These are phyloP conservation scores for Geranomyces michiganensis DNA, from an alignment of 192 early-diverging fungal genomes.

Conservation along the genomic window DNA sequence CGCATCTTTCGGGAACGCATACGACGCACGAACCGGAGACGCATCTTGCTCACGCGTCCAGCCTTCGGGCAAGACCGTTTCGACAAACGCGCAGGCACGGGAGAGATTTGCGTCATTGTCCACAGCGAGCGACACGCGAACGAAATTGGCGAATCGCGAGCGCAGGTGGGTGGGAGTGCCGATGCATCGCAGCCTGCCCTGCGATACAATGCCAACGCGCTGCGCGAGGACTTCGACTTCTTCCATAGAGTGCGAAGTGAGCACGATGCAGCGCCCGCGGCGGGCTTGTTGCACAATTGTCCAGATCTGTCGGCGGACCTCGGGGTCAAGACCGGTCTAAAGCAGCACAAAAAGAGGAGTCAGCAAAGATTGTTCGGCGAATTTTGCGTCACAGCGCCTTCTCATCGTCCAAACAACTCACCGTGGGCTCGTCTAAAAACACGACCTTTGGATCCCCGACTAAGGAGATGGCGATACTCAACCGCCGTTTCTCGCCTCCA, in stretches of 20 bases:
- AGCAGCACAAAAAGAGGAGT: no score
- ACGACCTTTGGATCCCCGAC: slow-evolving; percentile 64
- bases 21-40: slow-evolving; percentile 53
- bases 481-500: slow-evolving; percentile 75
- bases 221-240: slow-evolving; percentile 78
- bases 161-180: slow-evolving; percentile 67
- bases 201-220: slow-evolving; percentile 77
- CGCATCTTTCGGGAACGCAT: slow-evolving; percentile 63
- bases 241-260: slow-evolving; percentile 78
- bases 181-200: slow-evolving; percentile 70
- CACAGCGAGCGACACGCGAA: slow-evolving; percentile 12
- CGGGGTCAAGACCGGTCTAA: slow-evolving; percentile 70
- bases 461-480: slow-evolving; percentile 54
- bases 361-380: no score
- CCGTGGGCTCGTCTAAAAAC: slow-evolving; percentile 80
- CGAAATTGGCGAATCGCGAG: slow-evolving; percentile 54
- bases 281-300: slow-evolving; percentile 65
- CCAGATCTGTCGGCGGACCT: slow-evolving; percentile 77
- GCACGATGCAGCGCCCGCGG: slow-evolving; percentile 62
- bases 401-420: no score
- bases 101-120: neutral
- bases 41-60: slow-evolving; percentile 45
- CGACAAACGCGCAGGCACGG: slow-evolving; percentile 49
- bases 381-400: no score
- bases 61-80: slow-evolving; percentile 53